These are phyloP conservation scores for Musa beccarii DNA, from an alignment of 176 grass and related monocot species.

Conservation along the genomic window DNA sequence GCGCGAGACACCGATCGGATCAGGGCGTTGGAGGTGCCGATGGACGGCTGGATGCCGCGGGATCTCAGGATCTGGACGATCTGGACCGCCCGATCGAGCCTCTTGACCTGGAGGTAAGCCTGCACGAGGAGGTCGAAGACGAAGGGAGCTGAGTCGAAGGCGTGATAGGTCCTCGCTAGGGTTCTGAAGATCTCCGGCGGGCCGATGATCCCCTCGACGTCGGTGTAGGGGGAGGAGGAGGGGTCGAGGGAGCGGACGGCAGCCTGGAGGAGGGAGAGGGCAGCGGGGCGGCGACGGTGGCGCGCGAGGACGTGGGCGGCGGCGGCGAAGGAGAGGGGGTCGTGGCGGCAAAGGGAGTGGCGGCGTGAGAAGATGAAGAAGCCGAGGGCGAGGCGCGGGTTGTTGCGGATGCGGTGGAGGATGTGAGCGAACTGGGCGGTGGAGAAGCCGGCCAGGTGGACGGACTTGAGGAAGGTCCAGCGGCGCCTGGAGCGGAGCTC, in stretches of 20 bases:
- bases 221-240: not conserved
- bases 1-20: slow-evolving; percentile 11
- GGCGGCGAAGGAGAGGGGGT: slow-evolving; percentile 6
- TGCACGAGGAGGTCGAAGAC: slow-evolving; percentile 20
- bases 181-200: slow-evolving; percentile 11
- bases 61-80: slow-evolving; percentile 8
- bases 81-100: slow-evolving; percentile 14
- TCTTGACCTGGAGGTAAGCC: slow-evolving; percentile 12
- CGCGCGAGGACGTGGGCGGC: slow-evolving; percentile 11
- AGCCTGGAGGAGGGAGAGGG: slow-evolving; percentile 3
- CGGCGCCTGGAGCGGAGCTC: slow-evolving; percentile 15
- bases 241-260: slow-evolving; percentile 10
- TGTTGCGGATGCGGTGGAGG: slow-evolving; percentile 8
- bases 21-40: slow-evolving; percentile 12
- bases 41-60: slow-evolving; percentile 11
- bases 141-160: slow-evolving; percentile 22
- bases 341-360: not conserved
- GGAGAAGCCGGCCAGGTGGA: slow-evolving; percentile 2
- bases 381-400: slow-evolving; percentile 13
- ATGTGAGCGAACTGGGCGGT: slow-evolving; percentile 2
- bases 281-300: not conserved
- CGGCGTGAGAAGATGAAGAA: slow-evolving; percentile 4
- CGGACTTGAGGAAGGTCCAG: slow-evolving; percentile 11
- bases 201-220: not conserved
- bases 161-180: slow-evolving; percentile 3